Percentiles rank a stretch among this genome's conserved stretches.
Evolutionary conservation across 768 basidiomycete genomes (phyloP).

Genomic region (Sporobolomyces phaffii): DNA sequence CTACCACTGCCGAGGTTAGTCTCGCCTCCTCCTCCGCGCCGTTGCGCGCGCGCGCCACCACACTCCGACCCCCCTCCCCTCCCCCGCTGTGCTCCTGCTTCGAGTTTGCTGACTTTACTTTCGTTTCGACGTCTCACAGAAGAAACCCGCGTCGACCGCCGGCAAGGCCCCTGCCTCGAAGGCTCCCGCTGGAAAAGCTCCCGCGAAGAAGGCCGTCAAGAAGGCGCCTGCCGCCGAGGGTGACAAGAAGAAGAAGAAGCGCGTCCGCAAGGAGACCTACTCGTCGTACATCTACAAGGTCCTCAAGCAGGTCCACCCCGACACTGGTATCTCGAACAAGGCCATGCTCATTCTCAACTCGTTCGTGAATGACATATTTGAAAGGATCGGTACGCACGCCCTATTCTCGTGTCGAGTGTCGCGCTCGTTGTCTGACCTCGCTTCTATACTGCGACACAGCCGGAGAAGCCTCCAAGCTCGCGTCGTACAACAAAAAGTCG

Average conservation of each 20-base stretch:
- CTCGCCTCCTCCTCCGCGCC: background rate
- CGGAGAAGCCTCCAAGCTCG: constrained; percentile 59
- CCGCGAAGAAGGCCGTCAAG: constrained; percentile 43
- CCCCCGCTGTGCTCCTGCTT: background rate
- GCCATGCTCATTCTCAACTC: constrained; percentile 87
- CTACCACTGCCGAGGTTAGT: constrained; percentile 30
- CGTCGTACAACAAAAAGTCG: constrained; percentile 94
- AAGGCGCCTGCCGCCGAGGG: constrained; percentile 33
- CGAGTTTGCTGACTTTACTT: background rate
- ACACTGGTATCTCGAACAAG: constrained; percentile 98
- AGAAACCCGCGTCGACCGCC: constrained; percentile 53
- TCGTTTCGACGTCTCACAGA: constrained; percentile 40
- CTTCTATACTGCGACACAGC: no score
- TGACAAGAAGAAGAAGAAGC: constrained; percentile 52
- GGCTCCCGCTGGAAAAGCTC: constrained; percentile 38
- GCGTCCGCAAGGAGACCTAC: constrained; percentile 83
- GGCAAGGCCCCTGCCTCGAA: constrained; percentile 51
- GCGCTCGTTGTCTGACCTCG: background rate
- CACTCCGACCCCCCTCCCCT: background rate
- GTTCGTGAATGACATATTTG: constrained; percentile 90
- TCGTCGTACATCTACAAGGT: constrained; percentile 90
- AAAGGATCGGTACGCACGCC: constrained; percentile 77
- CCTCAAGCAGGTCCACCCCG: constrained; percentile 94
- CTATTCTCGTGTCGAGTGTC: no score
- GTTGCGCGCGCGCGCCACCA: background rate